Evolutionary conservation across 148 eudicot species (phyloP).

Genomic region (Rhododendron simsii): DNA sequence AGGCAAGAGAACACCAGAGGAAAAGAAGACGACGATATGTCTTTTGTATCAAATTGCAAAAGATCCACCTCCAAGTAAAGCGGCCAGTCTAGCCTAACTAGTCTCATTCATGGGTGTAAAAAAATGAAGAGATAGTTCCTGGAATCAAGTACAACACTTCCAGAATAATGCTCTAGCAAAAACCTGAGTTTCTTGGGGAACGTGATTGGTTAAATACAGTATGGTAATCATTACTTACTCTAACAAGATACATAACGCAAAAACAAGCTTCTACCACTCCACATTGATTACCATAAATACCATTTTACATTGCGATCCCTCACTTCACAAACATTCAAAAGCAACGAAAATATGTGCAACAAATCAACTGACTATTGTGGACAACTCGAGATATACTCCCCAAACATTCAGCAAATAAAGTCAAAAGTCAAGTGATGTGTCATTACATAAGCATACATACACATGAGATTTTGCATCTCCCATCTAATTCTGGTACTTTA

Average conservation of each 20-base stretch:
- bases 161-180: neutral
- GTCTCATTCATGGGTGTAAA: neutral
- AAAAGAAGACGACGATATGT: neutral
- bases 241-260: neutral
- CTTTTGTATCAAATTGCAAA: neutral
- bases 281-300: neutral
- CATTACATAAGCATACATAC: neutral
- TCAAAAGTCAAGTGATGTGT: neutral
- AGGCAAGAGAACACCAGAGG: neutral
- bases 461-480: neutral
- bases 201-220: neutral
- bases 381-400: neutral
- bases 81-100: neutral
- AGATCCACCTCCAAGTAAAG: neutral
- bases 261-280: neutral
- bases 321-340: slow-evolving; percentile 4
- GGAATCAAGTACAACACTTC: neutral
- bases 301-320: neutral
- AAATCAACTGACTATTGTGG: neutral
- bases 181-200: neutral
- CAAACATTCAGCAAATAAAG: neutral
- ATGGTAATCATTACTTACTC: neutral
- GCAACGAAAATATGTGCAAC: neutral
- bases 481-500: neutral
- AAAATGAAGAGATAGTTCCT: neutral